Conservation (phyloP, 1,284 basidiomycete species). For the Puccinia hordei region DNA sequence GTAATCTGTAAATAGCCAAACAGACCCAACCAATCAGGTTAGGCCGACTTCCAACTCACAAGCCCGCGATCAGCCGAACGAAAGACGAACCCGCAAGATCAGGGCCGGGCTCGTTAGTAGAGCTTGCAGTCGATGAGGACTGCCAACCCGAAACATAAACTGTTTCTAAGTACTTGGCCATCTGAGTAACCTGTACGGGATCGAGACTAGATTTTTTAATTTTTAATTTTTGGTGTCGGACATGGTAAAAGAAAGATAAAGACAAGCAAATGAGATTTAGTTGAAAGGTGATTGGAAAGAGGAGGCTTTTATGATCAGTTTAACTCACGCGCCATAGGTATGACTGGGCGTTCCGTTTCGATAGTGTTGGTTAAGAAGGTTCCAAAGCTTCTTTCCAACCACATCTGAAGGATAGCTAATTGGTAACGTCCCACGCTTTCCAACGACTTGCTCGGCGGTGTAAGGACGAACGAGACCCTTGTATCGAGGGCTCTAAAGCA, state of each 20-base stretch:
- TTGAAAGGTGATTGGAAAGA: neutral
- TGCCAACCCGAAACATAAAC: constrained; percentile 96
- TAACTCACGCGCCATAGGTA: constrained; percentile 78
- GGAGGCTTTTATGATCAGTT: neutral
- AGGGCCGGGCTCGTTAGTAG: constrained; percentile 92
- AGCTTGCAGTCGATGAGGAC: constrained; percentile 84
- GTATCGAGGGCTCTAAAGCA: constrained; percentile 67
- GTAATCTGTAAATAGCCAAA: constrained; percentile 65
- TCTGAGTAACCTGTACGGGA: constrained; percentile 92
- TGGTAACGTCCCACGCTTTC: constrained; percentile 81
- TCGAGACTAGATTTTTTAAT: constrained; percentile 65
- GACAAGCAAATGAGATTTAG: neutral
- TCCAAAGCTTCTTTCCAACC: constrained; percentile 84
- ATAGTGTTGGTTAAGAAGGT: constrained; percentile 64
- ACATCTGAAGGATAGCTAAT: constrained; percentile 84
- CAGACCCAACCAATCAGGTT: constrained; percentile 55
- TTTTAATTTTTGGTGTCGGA: too few species aligned
- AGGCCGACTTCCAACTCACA: constrained; percentile 3
- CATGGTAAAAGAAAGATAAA: too few species aligned
- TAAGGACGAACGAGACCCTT: constrained; percentile 75
- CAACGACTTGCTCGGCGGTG: constrained; percentile 73
- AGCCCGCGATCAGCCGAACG: neutral
- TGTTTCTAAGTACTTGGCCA: constrained; percentile 90
- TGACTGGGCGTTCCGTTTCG: constrained; percentile 68
- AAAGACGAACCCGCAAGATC: constrained; percentile 76